These are phyloP conservation scores for Bruguiera parviflora DNA, from an alignment of 345 rosid genomes.

Conservation along the genomic window DNA sequence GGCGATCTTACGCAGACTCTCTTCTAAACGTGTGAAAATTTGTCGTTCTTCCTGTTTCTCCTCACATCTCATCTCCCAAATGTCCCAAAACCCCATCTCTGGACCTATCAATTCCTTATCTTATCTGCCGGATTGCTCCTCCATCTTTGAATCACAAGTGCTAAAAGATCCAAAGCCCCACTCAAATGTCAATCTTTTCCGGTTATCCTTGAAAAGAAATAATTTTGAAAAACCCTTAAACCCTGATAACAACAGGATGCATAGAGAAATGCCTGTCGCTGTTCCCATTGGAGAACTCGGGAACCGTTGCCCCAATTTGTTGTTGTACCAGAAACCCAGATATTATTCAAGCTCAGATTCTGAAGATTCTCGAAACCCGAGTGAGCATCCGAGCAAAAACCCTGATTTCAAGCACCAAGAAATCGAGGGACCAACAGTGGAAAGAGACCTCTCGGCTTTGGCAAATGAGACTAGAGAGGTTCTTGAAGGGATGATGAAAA, in stretches of 20 bases:
- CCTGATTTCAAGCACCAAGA: conserved; percentile 83
- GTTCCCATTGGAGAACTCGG: not conserved
- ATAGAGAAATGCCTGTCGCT: not conserved
- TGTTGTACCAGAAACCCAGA: conserved; percentile 28
- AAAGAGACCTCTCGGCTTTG: conserved; percentile 69
- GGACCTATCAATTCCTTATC: not conserved
- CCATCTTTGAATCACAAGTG: not conserved
- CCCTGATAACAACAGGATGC: not conserved
- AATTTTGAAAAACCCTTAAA: not conserved
- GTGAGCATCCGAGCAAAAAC: conserved; percentile 44
- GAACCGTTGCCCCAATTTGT: not conserved
- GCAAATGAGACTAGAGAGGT: conserved; percentile 77
- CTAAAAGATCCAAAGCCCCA: not conserved
- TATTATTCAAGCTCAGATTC: conserved; percentile 40
- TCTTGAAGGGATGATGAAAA: conserved; percentile 74
- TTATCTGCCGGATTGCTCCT: not conserved
- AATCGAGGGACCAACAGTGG: conserved; percentile 91
- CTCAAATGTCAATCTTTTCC: too few species aligned
- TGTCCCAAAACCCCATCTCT: not conserved
- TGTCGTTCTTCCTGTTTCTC: not conserved
- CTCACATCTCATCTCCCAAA: not conserved
- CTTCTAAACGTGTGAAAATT: not conserved
- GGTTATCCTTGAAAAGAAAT: not conserved
- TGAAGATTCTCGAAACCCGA: conserved; percentile 18
- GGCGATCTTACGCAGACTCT: conserved; percentile 5